phyloP scores from a whole-genome alignment of 768 basidiomycete species.

The Kwoniella pini region DNA sequence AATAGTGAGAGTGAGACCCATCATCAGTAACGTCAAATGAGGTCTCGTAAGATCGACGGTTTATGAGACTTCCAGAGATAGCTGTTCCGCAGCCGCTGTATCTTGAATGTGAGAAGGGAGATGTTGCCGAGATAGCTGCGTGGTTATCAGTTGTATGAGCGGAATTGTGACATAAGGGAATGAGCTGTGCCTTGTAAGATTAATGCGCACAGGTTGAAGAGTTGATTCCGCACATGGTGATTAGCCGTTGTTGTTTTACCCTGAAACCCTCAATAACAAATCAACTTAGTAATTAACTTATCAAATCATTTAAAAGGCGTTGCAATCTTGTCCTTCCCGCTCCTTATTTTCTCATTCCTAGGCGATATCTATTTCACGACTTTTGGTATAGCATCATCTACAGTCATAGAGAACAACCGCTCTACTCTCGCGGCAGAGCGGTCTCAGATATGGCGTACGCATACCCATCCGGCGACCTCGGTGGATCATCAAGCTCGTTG shows the following conservation, averaged over 20 bases:
- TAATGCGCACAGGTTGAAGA: too few species aligned
- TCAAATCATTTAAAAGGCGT: too few species aligned
- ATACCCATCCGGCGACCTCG: slow-evolving; percentile 28
- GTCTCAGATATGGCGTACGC: slow-evolving; percentile 40
- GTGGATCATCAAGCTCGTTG: slow-evolving; percentile 9
- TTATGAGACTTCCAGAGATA: too few species aligned
- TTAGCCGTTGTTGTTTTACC: background rate
- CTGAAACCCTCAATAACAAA: background rate
- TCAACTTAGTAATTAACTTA: too few species aligned
- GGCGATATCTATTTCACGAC: too few species aligned
- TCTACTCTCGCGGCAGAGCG: background rate
- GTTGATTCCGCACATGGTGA: too few species aligned
- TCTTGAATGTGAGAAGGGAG: background rate
- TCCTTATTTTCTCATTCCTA: too few species aligned
- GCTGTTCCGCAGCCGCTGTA: background rate
- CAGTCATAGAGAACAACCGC: background rate
- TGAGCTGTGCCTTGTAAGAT: background rate
- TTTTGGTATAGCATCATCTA: too few species aligned
- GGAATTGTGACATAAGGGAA: background rate
- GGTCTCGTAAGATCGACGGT: too few species aligned
- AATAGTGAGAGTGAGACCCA: too few species aligned
- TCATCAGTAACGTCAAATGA: too few species aligned
- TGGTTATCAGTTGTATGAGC: slow-evolving; percentile 9
- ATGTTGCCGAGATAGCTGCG: slow-evolving; percentile 6
- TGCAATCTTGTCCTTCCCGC: too few species aligned